A percentile compares a stretch with the other conserved stretches of the same genome.
phyloP scores from a whole-genome alignment of 345 rosid genomes.

The Isatis tinctoria region DNA sequence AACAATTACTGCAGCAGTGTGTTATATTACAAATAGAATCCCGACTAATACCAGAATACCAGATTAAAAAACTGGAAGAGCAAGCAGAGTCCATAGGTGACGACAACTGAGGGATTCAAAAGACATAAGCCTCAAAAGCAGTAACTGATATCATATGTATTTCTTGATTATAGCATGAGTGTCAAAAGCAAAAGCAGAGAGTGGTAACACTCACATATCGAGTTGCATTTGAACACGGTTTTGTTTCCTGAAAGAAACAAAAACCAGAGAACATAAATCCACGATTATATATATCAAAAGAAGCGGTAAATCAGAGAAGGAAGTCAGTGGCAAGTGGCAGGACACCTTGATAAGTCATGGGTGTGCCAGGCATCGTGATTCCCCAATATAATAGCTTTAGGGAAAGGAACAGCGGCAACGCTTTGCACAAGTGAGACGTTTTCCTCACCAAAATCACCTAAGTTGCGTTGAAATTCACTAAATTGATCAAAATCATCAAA shows the following conservation, averaged over 20 bases:
- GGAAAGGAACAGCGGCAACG: slow-evolving; percentile 54
- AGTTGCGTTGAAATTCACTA: neutral
- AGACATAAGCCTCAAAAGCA: neutral
- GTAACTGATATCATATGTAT: neutral
- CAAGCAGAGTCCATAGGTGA: neutral
- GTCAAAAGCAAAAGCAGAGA: neutral
- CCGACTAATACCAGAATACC: neutral
- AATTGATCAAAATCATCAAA: slow-evolving; percentile 4
- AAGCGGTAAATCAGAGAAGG: neutral
- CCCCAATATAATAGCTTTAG: slow-evolving; percentile 76
- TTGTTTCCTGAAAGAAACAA: slow-evolving; percentile 45
- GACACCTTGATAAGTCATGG: slow-evolving; percentile 38
- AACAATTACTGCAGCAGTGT: neutral
- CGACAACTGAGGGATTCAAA: neutral
- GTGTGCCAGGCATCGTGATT: slow-evolving; percentile 91
- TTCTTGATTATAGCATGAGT: neutral
- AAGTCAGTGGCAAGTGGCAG: neutral
- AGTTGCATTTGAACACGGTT: slow-evolving; percentile 69
- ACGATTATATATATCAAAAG: neutral
- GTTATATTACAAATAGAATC: neutral
- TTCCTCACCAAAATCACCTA: slow-evolving; percentile 93
- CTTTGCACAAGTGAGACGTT: slow-evolving; percentile 64
- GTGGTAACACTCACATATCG: slow-evolving; percentile 58
- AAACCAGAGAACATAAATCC: neutral
- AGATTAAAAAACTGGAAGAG: neutral